These are phyloP conservation scores for Euptelea pleiosperma DNA, from an alignment of 164 flowering plant genomes.

Conservation along the genomic window DNA sequence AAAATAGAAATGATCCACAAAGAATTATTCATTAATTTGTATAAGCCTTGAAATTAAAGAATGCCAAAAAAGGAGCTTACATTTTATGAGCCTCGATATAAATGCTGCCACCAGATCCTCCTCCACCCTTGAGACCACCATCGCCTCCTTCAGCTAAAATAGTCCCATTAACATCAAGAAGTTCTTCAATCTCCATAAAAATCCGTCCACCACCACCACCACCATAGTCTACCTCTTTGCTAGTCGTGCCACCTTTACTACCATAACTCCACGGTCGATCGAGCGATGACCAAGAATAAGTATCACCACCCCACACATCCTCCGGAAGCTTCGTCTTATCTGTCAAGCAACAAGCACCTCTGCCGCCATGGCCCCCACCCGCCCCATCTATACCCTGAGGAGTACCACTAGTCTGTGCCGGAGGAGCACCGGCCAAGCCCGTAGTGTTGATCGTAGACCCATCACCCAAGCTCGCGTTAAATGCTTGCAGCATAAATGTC, in stretches of 20 bases:
- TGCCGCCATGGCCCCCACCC: conserved; percentile 84
- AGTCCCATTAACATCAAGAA: conserved; percentile 37
- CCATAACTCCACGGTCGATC: conserved; percentile 58
- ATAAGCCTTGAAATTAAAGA: too few species aligned
- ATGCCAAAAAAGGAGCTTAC: too few species aligned
- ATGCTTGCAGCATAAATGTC: conserved; percentile 31
- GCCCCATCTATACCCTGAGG: conserved; percentile 57
- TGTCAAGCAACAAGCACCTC: conserved; percentile 65
- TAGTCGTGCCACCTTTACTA: conserved; percentile 65
- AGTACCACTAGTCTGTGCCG: conserved; percentile 59
- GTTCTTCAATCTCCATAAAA: conserved; percentile 19
- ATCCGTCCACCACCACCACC: conserved; percentile 76
- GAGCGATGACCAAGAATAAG: conserved; percentile 59
- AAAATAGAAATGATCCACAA: too few species aligned
- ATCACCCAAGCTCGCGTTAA: conserved; percentile 29
- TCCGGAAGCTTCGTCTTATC: conserved; percentile 54
- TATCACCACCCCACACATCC: conserved; percentile 86
- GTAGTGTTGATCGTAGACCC: conserved; percentile 56
- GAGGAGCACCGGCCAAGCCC: conserved; percentile 58
- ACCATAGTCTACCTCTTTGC: conserved; percentile 53
- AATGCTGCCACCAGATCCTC: conserved; percentile 92
- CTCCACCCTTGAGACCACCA: conserved; percentile 73
- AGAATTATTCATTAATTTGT: too few species aligned
- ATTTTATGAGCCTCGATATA: conserved; percentile 54
- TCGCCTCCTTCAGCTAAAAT: conserved; percentile 71